Conservation (phyloP, 345 rosid species). For the Gossypium arboreum region DNA sequence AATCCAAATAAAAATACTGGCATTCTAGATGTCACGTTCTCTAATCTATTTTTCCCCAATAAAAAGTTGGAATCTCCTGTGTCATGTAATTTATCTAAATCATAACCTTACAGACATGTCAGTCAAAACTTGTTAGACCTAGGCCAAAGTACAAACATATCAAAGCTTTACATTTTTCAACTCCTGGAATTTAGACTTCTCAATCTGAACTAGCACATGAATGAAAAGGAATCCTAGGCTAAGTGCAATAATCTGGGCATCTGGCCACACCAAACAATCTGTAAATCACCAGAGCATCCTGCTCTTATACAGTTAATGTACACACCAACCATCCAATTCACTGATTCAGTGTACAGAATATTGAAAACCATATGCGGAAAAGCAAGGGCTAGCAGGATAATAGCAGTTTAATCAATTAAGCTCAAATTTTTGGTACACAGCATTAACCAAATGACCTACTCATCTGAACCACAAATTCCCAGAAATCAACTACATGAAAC, state of each 20-base stretch:
- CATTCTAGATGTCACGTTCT: neutral
- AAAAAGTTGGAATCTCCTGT: neutral
- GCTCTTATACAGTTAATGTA: neutral
- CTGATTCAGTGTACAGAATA: neutral
- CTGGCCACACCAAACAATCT: neutral
- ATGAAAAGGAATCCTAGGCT: neutral
- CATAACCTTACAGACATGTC: constrained; percentile 6
- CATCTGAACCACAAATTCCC: neutral
- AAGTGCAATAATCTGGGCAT: neutral
- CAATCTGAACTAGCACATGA: neutral
- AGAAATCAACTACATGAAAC: neutral
- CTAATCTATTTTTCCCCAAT: neutral
- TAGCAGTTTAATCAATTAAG: neutral
- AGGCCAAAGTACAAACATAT: neutral
- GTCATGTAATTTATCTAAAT: neutral
- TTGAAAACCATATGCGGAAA: neutral
- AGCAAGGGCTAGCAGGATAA: neutral
- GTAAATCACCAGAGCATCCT: constrained; percentile 11
- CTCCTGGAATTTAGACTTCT: neutral
- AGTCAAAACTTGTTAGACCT: constrained; percentile 7
- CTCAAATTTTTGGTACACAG: neutral
- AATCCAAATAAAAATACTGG: neutral
- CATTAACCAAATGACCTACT: neutral
- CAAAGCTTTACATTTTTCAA: neutral
- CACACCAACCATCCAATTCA: neutral